Conservation (phyloP, 2,329 filamentous ascomycete genomes). For the Pseudopyrenochaeta lycopersici region DNA sequence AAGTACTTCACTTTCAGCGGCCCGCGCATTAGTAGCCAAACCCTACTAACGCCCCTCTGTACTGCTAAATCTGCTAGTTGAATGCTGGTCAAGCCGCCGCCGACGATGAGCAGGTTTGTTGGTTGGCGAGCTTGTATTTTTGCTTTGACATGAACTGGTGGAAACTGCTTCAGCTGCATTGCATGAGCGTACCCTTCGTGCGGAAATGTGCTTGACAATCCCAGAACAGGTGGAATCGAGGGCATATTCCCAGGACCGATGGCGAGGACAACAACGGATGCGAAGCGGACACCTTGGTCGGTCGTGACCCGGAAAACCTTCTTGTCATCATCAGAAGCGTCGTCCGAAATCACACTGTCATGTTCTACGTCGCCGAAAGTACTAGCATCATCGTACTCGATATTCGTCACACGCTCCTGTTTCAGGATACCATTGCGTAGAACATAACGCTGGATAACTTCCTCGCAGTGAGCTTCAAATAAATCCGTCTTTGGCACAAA, state of each 20-base stretch:
- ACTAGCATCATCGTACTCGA: slow-evolving; percentile 65
- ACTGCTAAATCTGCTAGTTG: slow-evolving; percentile 75
- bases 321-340: slow-evolving; percentile 43
- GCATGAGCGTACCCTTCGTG: slow-evolving; percentile 69
- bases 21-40: slow-evolving; percentile 75
- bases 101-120: slow-evolving; percentile 75
- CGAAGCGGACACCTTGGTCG: slow-evolving; percentile 62
- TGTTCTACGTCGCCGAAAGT: slow-evolving; percentile 26
- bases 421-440: slow-evolving; percentile 66
- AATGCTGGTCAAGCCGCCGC: slow-evolving; percentile 79
- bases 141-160: slow-evolving; percentile 60
- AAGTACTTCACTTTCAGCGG: slow-evolving; percentile 75
- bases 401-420: slow-evolving; percentile 67
- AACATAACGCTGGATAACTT: slow-evolving; percentile 51
- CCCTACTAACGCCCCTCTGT: slow-evolving; percentile 69
- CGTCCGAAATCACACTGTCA: slow-evolving; percentile 28
- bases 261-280: slow-evolving; percentile 72
- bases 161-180: slow-evolving; percentile 69
- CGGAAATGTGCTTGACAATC: slow-evolving; percentile 42
- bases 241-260: slow-evolving; percentile 71
- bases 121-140: slow-evolving; percentile 58
- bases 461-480: slow-evolving; percentile 54
- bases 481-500: slow-evolving; percentile 52
- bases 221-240: slow-evolving; percentile 57
- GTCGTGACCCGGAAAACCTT: slow-evolving; percentile 73